Evolutionary conservation across 2,329 filamentous ascomycete genomes (phyloP).

Genomic region (Aspergillus luchuensis): DNA sequence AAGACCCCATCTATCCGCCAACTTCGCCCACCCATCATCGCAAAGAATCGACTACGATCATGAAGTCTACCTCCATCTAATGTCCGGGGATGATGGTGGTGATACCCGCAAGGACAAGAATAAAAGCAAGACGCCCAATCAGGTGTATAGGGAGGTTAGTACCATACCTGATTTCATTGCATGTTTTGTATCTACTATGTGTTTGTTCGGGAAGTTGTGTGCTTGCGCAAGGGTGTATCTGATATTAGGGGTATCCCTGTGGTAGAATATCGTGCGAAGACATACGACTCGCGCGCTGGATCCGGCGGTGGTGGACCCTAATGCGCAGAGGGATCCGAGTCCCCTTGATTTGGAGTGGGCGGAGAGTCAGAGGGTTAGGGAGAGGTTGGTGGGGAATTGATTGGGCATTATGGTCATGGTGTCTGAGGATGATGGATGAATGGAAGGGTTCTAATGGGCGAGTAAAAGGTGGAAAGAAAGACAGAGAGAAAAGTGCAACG

Average conservation of each 20-base stretch:
- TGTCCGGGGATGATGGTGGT: conserved; percentile 19
- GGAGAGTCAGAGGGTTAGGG: conserved; percentile 22
- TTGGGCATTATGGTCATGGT: no score
- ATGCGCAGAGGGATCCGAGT: conserved; percentile 24
- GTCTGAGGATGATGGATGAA: no score
- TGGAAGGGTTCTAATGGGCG: background rate
- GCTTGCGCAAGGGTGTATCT: no score
- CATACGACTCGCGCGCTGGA: conserved; percentile 26
- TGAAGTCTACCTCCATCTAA: conserved; percentile 34
- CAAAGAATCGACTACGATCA: conserved; percentile 34
- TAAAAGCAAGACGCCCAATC: conserved; percentile 31
- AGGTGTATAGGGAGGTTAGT: conserved; percentile 34
- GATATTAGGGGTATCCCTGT: no score
- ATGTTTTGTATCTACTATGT: no score
- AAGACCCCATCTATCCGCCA: conserved; percentile 51
- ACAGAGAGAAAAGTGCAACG: background rate
- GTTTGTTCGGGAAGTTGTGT: no score
- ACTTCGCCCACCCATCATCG: conserved; percentile 21
- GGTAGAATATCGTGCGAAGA: conserved; percentile 1
- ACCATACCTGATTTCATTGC: background rate
- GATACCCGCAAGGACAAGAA: conserved; percentile 10
- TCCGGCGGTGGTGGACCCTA: conserved; percentile 31
- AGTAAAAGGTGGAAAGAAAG: background rate
- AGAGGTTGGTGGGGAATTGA: conserved; percentile 10
- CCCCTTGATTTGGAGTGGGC: conserved; percentile 33